Base-by-base conservation (phyloP, 2,329 filamentous ascomycete genomes). In the Pestalotiopsis sp. region DNA sequence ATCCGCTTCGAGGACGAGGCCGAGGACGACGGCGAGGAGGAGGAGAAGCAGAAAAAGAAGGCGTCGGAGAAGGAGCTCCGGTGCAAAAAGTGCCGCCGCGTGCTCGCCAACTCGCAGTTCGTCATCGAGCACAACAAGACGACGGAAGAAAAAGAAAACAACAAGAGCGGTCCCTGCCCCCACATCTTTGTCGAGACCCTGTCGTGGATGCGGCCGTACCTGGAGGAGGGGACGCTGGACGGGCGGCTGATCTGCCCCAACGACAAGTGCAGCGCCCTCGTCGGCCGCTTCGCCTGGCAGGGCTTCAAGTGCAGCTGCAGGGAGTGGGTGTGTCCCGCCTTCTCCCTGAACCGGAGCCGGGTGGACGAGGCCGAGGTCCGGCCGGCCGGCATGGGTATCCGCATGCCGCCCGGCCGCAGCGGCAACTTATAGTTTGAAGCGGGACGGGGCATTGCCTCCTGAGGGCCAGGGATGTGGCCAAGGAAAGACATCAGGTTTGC, bases 221-320 rank as follows among this genome's bases (percentile, higher is more conserved):
- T 99, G 3, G 92, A 95, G 74, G 88, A 92, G 75, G 94, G 93
- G 36, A 89, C 91, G 70, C 85, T 98, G 27, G 93, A 95, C 70
- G 96, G 96, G 27, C 90, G 95, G 11, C 85, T 99, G 40, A 88
- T 90, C 69, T 99, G 96, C 76, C 95, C 96, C 11, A 92, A 91
- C 73, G 69, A 78, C 9, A 92, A 91, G 76, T 99, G 96, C 80
- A 89, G 88, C 61, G 90, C 93, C 56, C 94, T 93, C 66, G 89
- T 98, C 62, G 96, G 96, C 52, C 93, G 96, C 75, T 99, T 98
- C 78, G 93, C 95, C 66, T 99, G 96, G 96, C 94, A 97, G 79
- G 96, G 96, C 14, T 92, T 98, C 86, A 91, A 90, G 78, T 99
- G 96, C 82, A 96, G 90, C 77, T 99, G 96, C 80, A 90, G 92